These are phyloP conservation scores for Cryptococcus jaspeensis DNA, from an alignment of 1,284 basidiomycete genomes.

Conservation along the genomic window DNA sequence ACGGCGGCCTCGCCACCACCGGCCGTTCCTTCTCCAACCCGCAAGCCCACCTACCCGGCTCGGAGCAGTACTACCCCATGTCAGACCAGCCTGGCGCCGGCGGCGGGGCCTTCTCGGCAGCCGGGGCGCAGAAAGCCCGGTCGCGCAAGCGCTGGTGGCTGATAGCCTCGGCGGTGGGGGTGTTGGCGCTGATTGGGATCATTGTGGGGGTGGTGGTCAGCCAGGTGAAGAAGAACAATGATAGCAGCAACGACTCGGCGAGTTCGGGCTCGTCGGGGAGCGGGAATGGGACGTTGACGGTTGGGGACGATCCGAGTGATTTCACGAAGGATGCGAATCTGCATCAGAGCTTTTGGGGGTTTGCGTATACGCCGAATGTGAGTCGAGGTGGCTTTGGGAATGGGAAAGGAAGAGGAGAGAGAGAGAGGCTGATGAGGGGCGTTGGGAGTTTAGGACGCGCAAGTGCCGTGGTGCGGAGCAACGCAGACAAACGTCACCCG, in stretches of 20 bases:
- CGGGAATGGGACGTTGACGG: slow-evolving; percentile 33
- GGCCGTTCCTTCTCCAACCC: slow-evolving; percentile 5
- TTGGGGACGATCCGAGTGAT: slow-evolving; percentile 62
- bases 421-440: background rate
- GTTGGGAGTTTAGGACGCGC: slow-evolving; percentile 6
- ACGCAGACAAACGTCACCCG: slow-evolving; percentile 52
- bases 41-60: slow-evolving; percentile 30
- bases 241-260: slow-evolving; percentile 2
- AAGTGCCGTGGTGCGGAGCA: slow-evolving; percentile 50
- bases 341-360: slow-evolving; percentile 64
- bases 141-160: slow-evolving; percentile 28
- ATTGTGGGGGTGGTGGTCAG: slow-evolving; percentile 36
- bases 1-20: background rate
- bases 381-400: slow-evolving; percentile 37
- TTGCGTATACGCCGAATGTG: slow-evolving; percentile 68
- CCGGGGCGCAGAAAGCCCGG: background rate
- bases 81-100: background rate
- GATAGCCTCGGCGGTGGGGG: slow-evolving; percentile 28
- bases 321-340: slow-evolving; percentile 64
- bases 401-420: slow-evolving; percentile 11
- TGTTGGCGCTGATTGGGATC: slow-evolving; percentile 30
- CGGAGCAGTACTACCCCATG: slow-evolving; percentile 29
- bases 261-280: slow-evolving; percentile 8
- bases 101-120: background rate
- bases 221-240: slow-evolving; percentile 25